phyloP scores from a whole-genome alignment of 148 eudicot genomes.

The Spergularia marina region DNA sequence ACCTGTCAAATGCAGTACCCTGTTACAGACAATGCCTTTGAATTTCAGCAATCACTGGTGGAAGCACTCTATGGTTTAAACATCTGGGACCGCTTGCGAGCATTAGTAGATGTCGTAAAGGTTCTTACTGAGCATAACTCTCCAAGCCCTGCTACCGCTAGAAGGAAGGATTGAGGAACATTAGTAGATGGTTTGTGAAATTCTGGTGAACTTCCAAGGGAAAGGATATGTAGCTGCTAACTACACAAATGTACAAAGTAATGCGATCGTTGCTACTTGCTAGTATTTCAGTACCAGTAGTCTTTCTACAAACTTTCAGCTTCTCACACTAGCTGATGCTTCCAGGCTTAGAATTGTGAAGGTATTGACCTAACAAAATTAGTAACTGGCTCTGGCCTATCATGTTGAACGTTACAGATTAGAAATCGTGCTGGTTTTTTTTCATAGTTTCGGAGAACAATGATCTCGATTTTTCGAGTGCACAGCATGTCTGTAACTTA shows the following conservation, averaged over 20 bases:
- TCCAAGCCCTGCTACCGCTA: slow-evolving; percentile 27
- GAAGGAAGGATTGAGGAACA: slow-evolving; percentile 49
- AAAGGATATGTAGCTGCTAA: slow-evolving; percentile 1
- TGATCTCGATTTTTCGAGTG: too few relatives aligned
- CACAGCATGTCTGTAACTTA: too few relatives aligned
- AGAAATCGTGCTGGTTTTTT: too few relatives aligned
- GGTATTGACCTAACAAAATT: too few relatives aligned
- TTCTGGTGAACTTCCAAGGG: neutral
- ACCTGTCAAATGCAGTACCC: slow-evolving; percentile 67
- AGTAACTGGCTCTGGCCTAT: too few relatives aligned
- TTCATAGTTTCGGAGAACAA: too few relatives aligned
- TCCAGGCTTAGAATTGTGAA: too few relatives aligned
- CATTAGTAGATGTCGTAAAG: slow-evolving; percentile 72
- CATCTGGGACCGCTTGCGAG: slow-evolving; percentile 87
- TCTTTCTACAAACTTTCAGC: slow-evolving; percentile 1
- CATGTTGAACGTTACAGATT: too few relatives aligned
- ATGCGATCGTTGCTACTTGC: neutral
- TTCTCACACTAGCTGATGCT: neutral
- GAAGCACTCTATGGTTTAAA: slow-evolving; percentile 81
- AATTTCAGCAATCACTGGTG: slow-evolving; percentile 80
- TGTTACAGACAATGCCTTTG: slow-evolving; percentile 76
- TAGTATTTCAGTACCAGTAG: neutral
- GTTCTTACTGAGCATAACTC: slow-evolving; percentile 57
- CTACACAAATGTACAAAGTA: slow-evolving; percentile 12
- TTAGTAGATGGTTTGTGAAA: neutral